Evolutionary conservation across 805 yeast species (phyloP).

Genomic region (Brettanomyces anomalus): DNA sequence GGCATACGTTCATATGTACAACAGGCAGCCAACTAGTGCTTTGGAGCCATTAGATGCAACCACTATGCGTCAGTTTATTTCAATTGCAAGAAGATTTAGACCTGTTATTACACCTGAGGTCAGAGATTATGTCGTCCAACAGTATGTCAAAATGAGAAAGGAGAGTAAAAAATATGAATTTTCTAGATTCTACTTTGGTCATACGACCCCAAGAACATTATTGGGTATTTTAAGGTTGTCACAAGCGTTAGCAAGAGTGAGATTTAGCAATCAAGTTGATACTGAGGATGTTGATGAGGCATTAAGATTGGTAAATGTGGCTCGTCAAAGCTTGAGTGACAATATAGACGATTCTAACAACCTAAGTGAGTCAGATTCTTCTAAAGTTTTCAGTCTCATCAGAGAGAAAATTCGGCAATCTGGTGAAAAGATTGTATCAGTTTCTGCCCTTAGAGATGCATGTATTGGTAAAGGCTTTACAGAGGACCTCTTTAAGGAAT

Average conservation of each 20-base stretch:
- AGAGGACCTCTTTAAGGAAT: conserved; percentile 62
- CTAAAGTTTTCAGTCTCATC: conserved; percentile 66
- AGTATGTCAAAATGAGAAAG: conserved; percentile 87
- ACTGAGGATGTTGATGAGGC: conserved; percentile 93
- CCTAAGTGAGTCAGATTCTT: conserved; percentile 56
- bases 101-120: conserved; percentile 81
- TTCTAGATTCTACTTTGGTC: conserved; percentile 72
- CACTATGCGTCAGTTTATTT: conserved; percentile 79
- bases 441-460: conserved; percentile 48
- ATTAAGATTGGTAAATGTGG: conserved; percentile 71
- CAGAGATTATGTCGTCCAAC: conserved; percentile 76
- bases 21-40: conserved; percentile 64
- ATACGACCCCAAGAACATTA: conserved; percentile 91
- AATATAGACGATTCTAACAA: conserved; percentile 36
- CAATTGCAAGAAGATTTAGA: conserved; percentile 74
- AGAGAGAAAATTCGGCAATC: conserved; percentile 31
- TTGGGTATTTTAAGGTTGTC: conserved; percentile 86
- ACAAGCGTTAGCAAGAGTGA: conserved; percentile 86
- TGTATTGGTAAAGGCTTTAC: conserved; percentile 80
- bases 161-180: conserved; percentile 76
- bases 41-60: conserved; percentile 70
- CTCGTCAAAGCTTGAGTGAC: conserved; percentile 71
- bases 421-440: conserved; percentile 24
- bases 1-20: conserved; percentile 91
- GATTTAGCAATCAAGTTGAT: conserved; percentile 66